Evolutionary conservation across 1,284 basidiomycete genomes (phyloP).

Genomic region (Cerioporus squamosus): DNA sequence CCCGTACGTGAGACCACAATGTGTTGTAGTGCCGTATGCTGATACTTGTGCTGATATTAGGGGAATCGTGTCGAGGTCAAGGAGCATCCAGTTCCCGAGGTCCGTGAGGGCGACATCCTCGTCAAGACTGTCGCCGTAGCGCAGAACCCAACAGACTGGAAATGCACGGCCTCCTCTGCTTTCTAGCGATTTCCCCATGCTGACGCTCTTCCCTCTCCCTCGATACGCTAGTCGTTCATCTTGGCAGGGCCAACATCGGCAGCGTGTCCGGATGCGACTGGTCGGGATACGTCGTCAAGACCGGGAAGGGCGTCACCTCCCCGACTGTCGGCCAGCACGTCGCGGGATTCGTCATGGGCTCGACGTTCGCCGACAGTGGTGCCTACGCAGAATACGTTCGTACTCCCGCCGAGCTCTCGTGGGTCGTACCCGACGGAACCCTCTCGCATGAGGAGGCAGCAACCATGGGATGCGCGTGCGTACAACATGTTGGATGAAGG

Average conservation of each 20-base stretch:
- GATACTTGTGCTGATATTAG: background rate
- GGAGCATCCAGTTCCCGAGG: conserved; percentile 28
- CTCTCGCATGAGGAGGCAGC: conserved; percentile 42
- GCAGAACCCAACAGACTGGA: conserved; percentile 35
- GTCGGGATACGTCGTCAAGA: conserved; percentile 28
- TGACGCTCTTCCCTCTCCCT: background rate
- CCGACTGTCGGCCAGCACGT: conserved; percentile 29
- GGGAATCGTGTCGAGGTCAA: conserved; percentile 22
- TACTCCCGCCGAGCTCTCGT: conserved; percentile 35
- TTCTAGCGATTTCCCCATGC: background rate
- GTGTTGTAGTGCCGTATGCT: background rate
- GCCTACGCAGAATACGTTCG: conserved; percentile 46
- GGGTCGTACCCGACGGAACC: conserved; percentile 36
- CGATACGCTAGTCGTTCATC: conserved; percentile 13
- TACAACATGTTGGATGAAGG: conserved; percentile 1
- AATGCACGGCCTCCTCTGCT: conserved; percentile 20
- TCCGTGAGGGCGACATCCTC: conserved; percentile 32
- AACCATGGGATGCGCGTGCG: conserved; percentile 42
- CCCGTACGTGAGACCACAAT: conserved; percentile 7
- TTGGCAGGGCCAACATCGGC: conserved; percentile 17
- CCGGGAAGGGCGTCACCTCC: conserved; percentile 25
- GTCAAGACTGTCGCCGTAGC: conserved; percentile 30
- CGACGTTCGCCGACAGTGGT: conserved; percentile 33
- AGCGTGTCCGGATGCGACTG: conserved; percentile 32
- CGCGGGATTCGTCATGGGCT: conserved; percentile 33